Percentiles rank a stretch among this genome's conserved stretches.
These are phyloP conservation scores for Phytopythium oedochilum DNA, from an alignment of 352 stramenopile genomes.

Conservation along the genomic window DNA sequence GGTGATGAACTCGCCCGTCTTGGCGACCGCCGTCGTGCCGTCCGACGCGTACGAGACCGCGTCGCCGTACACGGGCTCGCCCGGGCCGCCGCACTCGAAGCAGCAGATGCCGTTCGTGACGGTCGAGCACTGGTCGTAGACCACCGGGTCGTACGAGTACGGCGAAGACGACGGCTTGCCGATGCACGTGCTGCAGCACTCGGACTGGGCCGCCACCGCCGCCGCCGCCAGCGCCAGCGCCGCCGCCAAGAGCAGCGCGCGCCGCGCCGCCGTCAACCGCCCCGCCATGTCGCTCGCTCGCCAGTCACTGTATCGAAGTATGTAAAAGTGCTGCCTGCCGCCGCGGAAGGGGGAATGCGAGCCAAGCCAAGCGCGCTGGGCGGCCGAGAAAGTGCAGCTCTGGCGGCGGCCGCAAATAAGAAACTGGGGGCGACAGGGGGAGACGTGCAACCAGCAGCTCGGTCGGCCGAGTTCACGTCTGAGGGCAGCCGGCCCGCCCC, in stretches of 20 bases:
- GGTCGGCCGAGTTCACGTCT: neutral
- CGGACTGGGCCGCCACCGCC: conserved; percentile 14
- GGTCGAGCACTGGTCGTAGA: conserved; percentile 47
- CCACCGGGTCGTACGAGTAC: conserved; percentile 66
- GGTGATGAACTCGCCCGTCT: conserved; percentile 42
- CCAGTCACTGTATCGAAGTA: too few species aligned
- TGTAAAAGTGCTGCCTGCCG: neutral
- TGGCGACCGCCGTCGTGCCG: conserved; percentile 47
- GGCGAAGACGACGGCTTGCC: conserved; percentile 46
- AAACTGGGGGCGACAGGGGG: neutral
- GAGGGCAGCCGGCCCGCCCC: neutral
- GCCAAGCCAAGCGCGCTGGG: neutral
- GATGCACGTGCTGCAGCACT: conserved; percentile 64
- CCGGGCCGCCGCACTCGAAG: conserved; percentile 57
- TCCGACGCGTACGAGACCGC: conserved; percentile 31
- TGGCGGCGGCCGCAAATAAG: neutral
- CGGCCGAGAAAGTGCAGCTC: neutral
- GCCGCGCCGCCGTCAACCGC: neutral
- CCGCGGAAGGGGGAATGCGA: neutral
- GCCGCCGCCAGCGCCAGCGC: neutral
- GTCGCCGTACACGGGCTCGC: conserved; percentile 25
- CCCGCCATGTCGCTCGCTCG: neutral
- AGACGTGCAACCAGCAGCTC: neutral
- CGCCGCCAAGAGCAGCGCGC: neutral
- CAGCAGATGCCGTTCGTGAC: conserved; percentile 55